phyloP scores from a whole-genome alignment of 257 asterid species.

The Ilex aquifolium region DNA sequence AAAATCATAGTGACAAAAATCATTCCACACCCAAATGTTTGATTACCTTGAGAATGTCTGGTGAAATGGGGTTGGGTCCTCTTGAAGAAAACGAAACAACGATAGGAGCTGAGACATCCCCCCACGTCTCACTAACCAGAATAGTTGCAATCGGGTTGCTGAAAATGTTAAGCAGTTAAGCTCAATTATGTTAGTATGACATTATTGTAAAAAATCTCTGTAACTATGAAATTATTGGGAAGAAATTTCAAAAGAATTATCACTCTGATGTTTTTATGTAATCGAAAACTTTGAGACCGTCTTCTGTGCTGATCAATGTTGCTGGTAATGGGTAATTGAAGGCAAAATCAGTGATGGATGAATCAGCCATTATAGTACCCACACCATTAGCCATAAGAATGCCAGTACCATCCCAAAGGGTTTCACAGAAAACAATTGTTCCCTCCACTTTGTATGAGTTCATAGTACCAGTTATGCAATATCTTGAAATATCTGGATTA shows the following conservation, averaged over 20 bases:
- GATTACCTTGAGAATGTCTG: conserved; percentile 1
- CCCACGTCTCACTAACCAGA: neutral
- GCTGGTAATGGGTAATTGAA: conserved; percentile 6
- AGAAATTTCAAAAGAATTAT: neutral
- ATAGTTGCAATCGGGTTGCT: neutral
- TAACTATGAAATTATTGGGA: too few relatives aligned
- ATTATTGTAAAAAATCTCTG: too few relatives aligned
- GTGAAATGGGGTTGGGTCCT: neutral
- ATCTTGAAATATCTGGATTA: neutral
- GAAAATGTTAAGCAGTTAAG: neutral
- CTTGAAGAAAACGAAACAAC: conserved; percentile 1
- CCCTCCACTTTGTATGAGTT: conserved; percentile 1
- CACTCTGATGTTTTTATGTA: neutral
- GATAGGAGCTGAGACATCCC: neutral
- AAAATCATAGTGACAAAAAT: neutral
- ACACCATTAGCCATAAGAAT: neutral
- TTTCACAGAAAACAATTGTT: neutral
- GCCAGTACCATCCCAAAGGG: neutral
- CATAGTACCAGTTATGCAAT: neutral
- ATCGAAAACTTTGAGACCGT: conserved; percentile 3
- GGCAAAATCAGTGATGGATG: conserved; percentile 2
- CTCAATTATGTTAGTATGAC: too few relatives aligned
- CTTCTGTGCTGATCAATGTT: conserved; percentile 1
- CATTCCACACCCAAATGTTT: neutral
- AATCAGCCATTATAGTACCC: neutral